Evolutionary conservation across 2,329 filamentous ascomycete genomes (phyloP).

Genomic region (Thelonectria discophora): DNA sequence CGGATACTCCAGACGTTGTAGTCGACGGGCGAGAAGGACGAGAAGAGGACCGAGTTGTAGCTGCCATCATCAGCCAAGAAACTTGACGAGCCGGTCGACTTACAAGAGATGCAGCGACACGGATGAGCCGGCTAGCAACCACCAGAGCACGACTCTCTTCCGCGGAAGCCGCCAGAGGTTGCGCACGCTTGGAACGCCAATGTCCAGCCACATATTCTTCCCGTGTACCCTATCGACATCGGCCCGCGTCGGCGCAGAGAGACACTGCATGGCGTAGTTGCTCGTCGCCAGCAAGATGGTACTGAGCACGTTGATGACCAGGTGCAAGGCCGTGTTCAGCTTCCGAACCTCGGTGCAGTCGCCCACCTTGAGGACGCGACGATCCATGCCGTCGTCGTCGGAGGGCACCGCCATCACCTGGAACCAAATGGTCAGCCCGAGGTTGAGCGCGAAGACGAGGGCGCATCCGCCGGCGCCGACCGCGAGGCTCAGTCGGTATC

Average conservation of each 20-base stretch:
- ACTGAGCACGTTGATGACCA: slow-evolving; percentile 26
- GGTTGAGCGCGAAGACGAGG: slow-evolving; percentile 9
- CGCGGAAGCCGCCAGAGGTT: slow-evolving; percentile 21
- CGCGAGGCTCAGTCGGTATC: too few species aligned
- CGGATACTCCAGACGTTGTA: slow-evolving; percentile 4
- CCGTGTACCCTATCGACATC: slow-evolving; percentile 41
- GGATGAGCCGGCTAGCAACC: slow-evolving; percentile 5
- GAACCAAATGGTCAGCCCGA: slow-evolving; percentile 11
- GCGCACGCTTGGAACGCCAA: slow-evolving; percentile 28
- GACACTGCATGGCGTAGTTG: slow-evolving; percentile 49
- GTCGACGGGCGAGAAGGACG: slow-evolving; percentile 7
- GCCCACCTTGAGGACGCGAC: slow-evolving; percentile 11
- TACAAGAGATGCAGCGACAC: slow-evolving; percentile 19
- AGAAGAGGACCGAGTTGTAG: slow-evolving; percentile 24
- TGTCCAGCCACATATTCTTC: slow-evolving; percentile 26
- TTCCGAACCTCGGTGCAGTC: slow-evolving; percentile 3
- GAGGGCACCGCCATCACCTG: not conserved
- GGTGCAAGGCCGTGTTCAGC: slow-evolving; percentile 16
- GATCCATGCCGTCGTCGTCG: not conserved
- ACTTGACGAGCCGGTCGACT: not conserved
- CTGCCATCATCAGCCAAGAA: not conserved
- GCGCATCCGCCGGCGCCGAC: not conserved
- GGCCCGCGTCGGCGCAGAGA: slow-evolving; percentile 44
- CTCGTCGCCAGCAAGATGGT: slow-evolving; percentile 30
- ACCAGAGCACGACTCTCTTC: slow-evolving; percentile 10